Evolutionary conservation across 108 stramenopile genomes (phyloP), one percentile per base, ranked within the genome.

Genomic region (Nannochloropsis gaditana): DNA sequence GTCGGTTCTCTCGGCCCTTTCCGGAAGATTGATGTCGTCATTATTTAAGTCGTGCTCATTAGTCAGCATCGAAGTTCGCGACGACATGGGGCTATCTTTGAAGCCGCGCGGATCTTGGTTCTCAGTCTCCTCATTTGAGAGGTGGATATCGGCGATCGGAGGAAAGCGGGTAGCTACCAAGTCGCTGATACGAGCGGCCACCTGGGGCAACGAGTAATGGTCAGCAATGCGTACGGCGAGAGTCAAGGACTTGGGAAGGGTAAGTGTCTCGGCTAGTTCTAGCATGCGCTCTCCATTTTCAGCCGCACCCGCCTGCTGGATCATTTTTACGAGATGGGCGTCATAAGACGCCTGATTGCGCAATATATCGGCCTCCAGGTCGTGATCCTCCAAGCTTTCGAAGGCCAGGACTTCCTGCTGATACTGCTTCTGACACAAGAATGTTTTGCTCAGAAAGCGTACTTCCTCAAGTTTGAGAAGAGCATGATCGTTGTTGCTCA

Each of bases 191-290:
- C 43, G 41, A 6, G 82, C 86, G 44, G 86, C 86, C 82, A 86
- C 50, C 42, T 80, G 81, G 5, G 86, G 82, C 42, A 86, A 73
- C 0, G 82, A 82, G 83, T 86, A 82, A 73, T 86, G 86, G 79
- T 86, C 82, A 11, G 86, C 86, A 82, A 86, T 82, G 45, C 82
- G 82, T 43, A 86, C 83, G 4, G 86, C 86, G 59, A 86, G 82
- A 44, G 73, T 21, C 82, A 45, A 86, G 9, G 86, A 86, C n/a
- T 86, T 86, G 50, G 82, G 79, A 44, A 86, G 86, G 59, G 73
- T 43, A 43, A 86, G 44, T 11, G 83, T 82, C 5, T 82, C 73
- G 3, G 86, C 59, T 9, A 86, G 43, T 82, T 86, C 86, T 82
- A 86, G 82, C 21, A 82, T 82, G 41, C 86, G 82, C n/a, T 79